These are phyloP conservation scores for Croton setiger DNA, from an alignment of 441 rosid species.

Conservation along the genomic window DNA sequence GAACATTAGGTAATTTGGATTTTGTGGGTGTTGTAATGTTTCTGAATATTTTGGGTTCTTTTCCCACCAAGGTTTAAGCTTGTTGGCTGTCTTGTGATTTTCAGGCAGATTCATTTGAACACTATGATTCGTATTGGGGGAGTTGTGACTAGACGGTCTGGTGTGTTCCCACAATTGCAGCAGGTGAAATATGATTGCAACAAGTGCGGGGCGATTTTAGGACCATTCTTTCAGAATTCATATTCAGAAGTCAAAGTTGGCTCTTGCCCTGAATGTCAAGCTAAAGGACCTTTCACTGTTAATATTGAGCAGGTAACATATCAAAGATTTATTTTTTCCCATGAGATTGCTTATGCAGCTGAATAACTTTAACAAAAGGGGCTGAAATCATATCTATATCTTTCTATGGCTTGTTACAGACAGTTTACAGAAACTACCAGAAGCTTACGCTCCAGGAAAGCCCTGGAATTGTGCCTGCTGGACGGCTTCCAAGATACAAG, in stretches of 20 bases:
- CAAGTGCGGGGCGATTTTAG: slow-evolving; percentile 89
- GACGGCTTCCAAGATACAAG: slow-evolving; percentile 98
- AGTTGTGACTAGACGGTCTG: slow-evolving; percentile 95
- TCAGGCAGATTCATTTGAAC: slow-evolving; percentile 95
- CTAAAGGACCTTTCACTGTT: slow-evolving; percentile 94
- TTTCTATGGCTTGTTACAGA: slow-evolving; percentile 46
- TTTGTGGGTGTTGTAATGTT: background rate
- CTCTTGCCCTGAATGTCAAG: slow-evolving; percentile 97
- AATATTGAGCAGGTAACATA: slow-evolving; percentile 84
- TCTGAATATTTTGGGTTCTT: background rate
- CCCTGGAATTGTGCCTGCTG: slow-evolving; percentile 99
- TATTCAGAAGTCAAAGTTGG: slow-evolving; percentile 99
- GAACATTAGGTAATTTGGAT: slow-evolving; percentile 64
- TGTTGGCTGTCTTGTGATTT: slow-evolving; percentile 16
- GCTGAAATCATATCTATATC: background rate
- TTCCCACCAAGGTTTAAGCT: slow-evolving; percentile 1
- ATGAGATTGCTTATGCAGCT: background rate
- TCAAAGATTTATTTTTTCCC: background rate
- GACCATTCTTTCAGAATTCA: slow-evolving; percentile 95
- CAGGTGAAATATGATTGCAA: slow-evolving; percentile 97
- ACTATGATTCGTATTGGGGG: slow-evolving; percentile 99
- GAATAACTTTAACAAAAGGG: background rate
- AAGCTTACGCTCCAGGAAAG: slow-evolving; percentile 97
- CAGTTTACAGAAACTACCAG: slow-evolving; percentile 94
- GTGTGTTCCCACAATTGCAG: slow-evolving; percentile 96